Evolutionary conservation across 257 asterid genomes (phyloP).

Genomic region (Nicotiana noctiflora): DNA sequence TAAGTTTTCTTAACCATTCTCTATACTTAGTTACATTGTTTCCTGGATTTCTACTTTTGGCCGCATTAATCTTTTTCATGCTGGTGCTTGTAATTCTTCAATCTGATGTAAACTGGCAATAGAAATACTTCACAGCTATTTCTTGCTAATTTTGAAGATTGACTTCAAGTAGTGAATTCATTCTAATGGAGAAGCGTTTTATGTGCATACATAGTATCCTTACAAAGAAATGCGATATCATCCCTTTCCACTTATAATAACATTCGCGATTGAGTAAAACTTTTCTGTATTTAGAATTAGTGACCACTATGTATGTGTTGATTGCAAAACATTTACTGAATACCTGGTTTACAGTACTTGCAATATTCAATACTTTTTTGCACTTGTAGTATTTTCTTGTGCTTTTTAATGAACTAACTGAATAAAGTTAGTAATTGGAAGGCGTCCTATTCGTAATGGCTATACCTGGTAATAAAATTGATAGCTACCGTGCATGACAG

Average conservation of each 20-base stretch:
- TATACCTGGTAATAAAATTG: too few species aligned
- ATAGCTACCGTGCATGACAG: too few species aligned
- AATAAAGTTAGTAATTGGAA: too few species aligned
- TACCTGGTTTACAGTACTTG: too few species aligned
- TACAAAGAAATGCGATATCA: background rate
- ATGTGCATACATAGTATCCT: background rate
- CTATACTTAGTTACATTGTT: background rate
- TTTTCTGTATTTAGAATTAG: background rate
- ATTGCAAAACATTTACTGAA: too few species aligned
- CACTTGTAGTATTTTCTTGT: too few species aligned
- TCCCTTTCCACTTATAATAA: background rate
- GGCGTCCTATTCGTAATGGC: too few species aligned
- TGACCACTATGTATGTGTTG: too few species aligned
- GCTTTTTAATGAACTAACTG: too few species aligned
- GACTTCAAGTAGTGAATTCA: too few species aligned
- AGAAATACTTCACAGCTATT: background rate
- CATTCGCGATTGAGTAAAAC: background rate
- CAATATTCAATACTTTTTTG: too few species aligned
- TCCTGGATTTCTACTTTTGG: background rate
- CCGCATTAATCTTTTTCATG: background rate
- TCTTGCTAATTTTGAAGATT: background rate
- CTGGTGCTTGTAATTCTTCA: background rate
- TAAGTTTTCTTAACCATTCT: background rate
- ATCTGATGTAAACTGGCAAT: background rate
- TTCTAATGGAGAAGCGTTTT: background rate